Conservation (phyloP, 305 asterid genomes). For the Rubia peregrina region DNA sequence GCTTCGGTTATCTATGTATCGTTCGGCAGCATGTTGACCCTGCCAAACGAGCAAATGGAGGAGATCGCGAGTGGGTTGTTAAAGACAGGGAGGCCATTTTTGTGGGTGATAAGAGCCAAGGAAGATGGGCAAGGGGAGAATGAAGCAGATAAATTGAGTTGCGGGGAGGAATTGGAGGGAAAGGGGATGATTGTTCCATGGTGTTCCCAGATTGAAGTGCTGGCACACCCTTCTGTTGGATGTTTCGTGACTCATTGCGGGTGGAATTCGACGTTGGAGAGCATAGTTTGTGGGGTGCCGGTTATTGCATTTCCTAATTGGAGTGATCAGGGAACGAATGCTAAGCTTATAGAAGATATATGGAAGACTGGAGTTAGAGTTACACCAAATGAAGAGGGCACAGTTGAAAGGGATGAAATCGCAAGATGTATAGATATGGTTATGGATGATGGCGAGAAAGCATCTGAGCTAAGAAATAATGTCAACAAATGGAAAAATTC, state of each 20-base stretch:
- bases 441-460: slow-evolving; percentile 18
- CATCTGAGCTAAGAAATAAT: slow-evolving; percentile 12
- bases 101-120: background rate
- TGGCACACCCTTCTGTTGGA: background rate
- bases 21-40: background rate
- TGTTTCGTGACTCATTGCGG: background rate
- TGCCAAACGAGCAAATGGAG: background rate
- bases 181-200: background rate
- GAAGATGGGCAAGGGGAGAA: background rate
- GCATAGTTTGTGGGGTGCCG: too few species aligned
- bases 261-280: background rate
- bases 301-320: too few species aligned
- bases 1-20: background rate
- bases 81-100: background rate
- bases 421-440: slow-evolving; percentile 11
- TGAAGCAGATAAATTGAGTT: background rate
- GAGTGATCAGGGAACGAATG: too few species aligned
- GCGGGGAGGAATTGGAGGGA: background rate
- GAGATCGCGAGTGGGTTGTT: background rate
- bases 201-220: background rate
- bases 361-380: background rate
- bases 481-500: slow-evolving; percentile 19
- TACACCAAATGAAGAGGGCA: background rate
- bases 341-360: background rate
- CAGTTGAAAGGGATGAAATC: background rate